Evolutionary conservation across 495 filamentous ascomycete species (phyloP), one percentile per base, ranked within the genome.

Genomic region (Neurospora tetraspora): DNA sequence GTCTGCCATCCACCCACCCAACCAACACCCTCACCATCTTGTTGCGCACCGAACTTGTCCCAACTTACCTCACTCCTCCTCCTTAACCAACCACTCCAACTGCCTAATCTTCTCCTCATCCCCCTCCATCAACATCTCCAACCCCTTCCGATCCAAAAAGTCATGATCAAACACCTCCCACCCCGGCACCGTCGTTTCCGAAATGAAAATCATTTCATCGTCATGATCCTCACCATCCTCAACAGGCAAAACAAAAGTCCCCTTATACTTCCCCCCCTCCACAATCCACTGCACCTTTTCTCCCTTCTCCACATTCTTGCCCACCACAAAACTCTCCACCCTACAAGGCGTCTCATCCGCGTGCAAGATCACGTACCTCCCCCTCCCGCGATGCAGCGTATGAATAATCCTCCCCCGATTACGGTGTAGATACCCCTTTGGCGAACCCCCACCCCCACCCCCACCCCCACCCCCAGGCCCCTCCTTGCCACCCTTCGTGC

Each of bases 261-360:
- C 86, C 76, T 91, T 92, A 77, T 84, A 92, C 74, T 86, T 86
- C 18, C 88, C 88, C 3, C 90, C 89, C 68, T 91, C 88, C 27
- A 93, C 89, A 74, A 91, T 83, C 89, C 90, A 91, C 80, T 91
- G 89, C 77, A 89, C 53, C 79, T 76, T 85, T 82, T 91, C 89
- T 7, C 88, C 90, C 20, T 77, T 78, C 9, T 74, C 82, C 5
- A 90, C 80, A 74, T 89, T 78, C 8, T 81, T 82, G 0, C 90
- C 91, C 5, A 91, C 90, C 0, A 88, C 77, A 74, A 90, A 92
- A 2, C 82, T 88, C 80, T 92, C 89, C 37, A 91, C 80, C 16
- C 84, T 76, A 71, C 82, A 83, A 71, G 81, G 82, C 11, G 61
- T 74, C 45, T 81, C 47, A 34, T 78, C 80, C 36, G 77, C 80